Evolutionary conservation across 495 filamentous ascomycete species (phyloP), one percentile per base, ranked within the genome.

Genomic region (Xylaria nigripes): DNA sequence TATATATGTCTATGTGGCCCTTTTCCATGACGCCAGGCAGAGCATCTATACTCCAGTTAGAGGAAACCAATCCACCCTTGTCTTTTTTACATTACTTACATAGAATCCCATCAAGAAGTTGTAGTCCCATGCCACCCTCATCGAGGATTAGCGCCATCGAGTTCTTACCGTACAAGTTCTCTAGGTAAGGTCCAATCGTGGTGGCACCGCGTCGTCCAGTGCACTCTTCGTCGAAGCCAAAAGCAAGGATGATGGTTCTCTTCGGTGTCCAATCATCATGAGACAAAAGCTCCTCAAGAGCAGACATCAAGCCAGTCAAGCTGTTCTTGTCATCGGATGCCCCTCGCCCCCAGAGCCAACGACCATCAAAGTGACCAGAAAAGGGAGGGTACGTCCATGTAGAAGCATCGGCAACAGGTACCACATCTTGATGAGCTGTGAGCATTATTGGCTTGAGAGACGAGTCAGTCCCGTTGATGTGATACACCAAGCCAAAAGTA

Each of bases 191-290:
- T 0, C 76, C 73, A 30, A 86, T 75, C 0, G 71, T 34, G 0
- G 75, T 76, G 4, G 81, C 83, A 10, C 82, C 82, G 30, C 77
- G 69, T 48, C 69, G 73, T n/a, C 81, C 81, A 45, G 76, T 74
- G 27, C 79, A 79, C 55, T 86, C 83, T 15, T 87, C 83, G 52
- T 87, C 84, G 52, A 82, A 86, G 0, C 84, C 83, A 62, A 86
- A 83, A 16, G 79, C 78, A 2, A 86, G 65, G 13, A 86, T 54
- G 3, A 86, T 68, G 1, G 80, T 81, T 56, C 84, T 71, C 46
- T 72, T 72, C 0, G 83, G 83, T 0, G 61, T 58, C 71, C 76
- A 87, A 46, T 70, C 58, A 18, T 78, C 74, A n/a, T 71, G 65
- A 9, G 57, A 58, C 7, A 86, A 61, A 1, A 86, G 63, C n/a